These are phyloP conservation scores for Cordyceps javanica DNA, from an alignment of 2,329 filamentous ascomycete species.

Conservation along the genomic window DNA sequence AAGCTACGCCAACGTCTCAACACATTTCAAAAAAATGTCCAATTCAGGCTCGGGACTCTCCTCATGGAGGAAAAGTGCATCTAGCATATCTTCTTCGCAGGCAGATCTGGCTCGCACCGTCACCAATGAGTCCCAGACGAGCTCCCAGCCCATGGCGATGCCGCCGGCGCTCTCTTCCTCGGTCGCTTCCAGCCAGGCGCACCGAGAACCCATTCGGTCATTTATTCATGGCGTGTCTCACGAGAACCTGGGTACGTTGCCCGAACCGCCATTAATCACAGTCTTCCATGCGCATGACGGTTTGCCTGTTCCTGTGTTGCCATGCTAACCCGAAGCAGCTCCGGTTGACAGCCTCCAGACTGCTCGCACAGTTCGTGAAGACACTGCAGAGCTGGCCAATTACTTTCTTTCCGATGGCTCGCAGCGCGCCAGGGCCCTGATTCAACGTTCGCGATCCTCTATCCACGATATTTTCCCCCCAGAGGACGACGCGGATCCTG, in stretches of 20 bases:
- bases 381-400: conserved; percentile 80
- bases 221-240: conserved; percentile 63
- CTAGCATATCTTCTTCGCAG: conserved; percentile 31
- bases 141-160: conserved; percentile 15
- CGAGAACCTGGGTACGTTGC: conserved; percentile 48
- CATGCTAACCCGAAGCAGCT: conserved; percentile 27
- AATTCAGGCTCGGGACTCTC: conserved; percentile 41
- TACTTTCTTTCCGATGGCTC: conserved; percentile 67
- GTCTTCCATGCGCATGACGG: not conserved
- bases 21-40: conserved; percentile 33
- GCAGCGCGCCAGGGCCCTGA: conserved; percentile 38
- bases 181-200: conserved; percentile 27
- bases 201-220: conserved; percentile 63
- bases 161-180: conserved; percentile 34
- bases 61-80: conserved; percentile 38
- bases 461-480: conserved; percentile 22
- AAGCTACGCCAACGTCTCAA: not conserved
- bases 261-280: not conserved
- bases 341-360: conserved; percentile 65
- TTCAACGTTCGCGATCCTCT: conserved; percentile 30
- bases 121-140: conserved; percentile 17
- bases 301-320: not conserved
- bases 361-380: conserved; percentile 73
- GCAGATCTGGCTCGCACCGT: conserved; percentile 21
- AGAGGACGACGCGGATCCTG: conserved; percentile 19